Conservation (phyloP, 1,284 basidiomycete species). For the Vanrija sp. region DNA sequence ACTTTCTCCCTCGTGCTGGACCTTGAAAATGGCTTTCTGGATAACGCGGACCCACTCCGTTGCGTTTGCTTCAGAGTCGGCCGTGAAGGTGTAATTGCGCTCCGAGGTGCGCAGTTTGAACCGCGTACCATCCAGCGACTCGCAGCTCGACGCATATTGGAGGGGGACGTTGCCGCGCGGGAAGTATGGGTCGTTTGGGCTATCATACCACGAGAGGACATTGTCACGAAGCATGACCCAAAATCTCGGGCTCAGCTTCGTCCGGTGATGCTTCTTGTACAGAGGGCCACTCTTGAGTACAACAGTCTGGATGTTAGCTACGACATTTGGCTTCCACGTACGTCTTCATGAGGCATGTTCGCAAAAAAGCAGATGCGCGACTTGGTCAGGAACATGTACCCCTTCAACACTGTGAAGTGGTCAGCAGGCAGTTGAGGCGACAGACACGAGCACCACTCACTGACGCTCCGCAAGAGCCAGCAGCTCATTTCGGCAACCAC, state of each 20-base stretch:
- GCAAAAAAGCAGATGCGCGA: constrained; percentile 95
- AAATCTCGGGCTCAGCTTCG: constrained; percentile 83
- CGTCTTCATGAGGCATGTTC: constrained; percentile 83
- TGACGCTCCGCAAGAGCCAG: constrained; percentile 76
- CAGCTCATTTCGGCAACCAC: constrained; percentile 86
- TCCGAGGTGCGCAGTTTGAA: constrained; percentile 77
- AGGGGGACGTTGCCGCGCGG: constrained; percentile 91
- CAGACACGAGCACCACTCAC: constrained; percentile 56
- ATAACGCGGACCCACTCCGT: constrained; percentile 94
- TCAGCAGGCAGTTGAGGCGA: neutral
- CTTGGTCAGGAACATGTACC: constrained; percentile 92
- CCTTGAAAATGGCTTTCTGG: constrained; percentile 81
- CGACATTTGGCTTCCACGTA: constrained; percentile 41
- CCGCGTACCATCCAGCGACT: constrained; percentile 66
- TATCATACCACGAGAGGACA: constrained; percentile 89
- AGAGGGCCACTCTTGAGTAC: constrained; percentile 80
- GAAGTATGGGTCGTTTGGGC: constrained; percentile 93
- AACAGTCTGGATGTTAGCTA: constrained; percentile 60
- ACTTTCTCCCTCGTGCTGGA: constrained; percentile 90
- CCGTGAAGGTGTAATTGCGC: constrained; percentile 65
- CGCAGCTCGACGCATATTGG: constrained; percentile 85
- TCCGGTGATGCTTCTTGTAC: constrained; percentile 75
- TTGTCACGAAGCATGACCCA: constrained; percentile 95
- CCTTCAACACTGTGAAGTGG: constrained; percentile 70
- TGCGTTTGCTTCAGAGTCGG: constrained; percentile 72